These are phyloP conservation scores for Strigomonas culicis DNA, from an alignment of 208 protist genomes.

Conservation along the genomic window DNA sequence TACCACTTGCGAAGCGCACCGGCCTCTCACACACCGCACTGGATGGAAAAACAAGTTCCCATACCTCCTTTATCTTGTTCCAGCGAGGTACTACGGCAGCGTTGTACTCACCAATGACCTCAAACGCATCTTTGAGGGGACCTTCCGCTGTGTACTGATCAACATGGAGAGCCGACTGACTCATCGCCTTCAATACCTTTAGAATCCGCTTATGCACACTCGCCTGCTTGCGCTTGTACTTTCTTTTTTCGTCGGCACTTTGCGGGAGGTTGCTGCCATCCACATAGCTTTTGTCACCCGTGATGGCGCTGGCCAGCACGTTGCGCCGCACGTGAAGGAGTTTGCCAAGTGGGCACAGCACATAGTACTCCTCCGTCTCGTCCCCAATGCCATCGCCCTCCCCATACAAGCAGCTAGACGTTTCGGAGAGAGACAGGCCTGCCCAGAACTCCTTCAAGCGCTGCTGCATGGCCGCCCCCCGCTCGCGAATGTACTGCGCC, in stretches of 20 bases:
- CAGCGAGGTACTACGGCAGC: constrained; percentile 35
- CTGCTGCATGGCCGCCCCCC: constrained; percentile 18
- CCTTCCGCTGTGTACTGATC: background rate
- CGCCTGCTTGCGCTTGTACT: background rate
- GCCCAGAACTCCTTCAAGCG: constrained; percentile 47
- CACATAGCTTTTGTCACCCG: background rate
- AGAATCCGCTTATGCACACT: background rate
- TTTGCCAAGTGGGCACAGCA: constrained; percentile 42
- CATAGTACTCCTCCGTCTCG: constrained; percentile 52
- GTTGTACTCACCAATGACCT: constrained; percentile 57
- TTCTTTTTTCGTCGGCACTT: no score
- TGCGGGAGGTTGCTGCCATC: background rate
- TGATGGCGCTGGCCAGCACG: constrained; percentile 13
- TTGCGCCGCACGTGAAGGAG: constrained; percentile 52
- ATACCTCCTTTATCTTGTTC: constrained; percentile 45
- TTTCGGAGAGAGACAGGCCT: constrained; percentile 1
- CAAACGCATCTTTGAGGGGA: constrained; percentile 18
- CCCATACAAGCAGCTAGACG: constrained; percentile 61
- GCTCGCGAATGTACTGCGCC: constrained; percentile 23
- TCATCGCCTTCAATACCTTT: background rate
- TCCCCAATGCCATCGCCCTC: constrained; percentile 59
- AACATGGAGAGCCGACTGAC: background rate
- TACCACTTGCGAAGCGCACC: background rate
- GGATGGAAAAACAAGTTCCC: constrained; percentile 73
- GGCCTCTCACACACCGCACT: constrained; percentile 4